phyloP scores from a whole-genome alignment of 371 early-diverging fungal species.

The Mortierella sp. region DNA sequence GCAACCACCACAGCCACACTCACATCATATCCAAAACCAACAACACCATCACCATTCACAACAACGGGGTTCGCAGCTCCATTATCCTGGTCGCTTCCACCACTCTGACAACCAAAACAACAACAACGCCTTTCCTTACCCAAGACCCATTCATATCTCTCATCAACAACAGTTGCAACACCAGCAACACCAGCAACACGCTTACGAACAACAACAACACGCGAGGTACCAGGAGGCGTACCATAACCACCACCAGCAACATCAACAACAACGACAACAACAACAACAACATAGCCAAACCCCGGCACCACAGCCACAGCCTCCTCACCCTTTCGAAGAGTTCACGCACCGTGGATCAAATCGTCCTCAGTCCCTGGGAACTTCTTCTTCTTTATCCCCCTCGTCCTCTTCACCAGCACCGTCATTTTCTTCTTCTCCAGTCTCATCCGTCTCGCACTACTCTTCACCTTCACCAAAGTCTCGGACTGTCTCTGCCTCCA shows the following conservation, averaged over 20 bases:
- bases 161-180: not conserved
- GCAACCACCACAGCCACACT: not conserved
- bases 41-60: constrained; percentile 14
- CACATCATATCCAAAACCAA: not conserved
- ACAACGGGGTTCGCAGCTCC: constrained; percentile 8
- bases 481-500: not conserved
- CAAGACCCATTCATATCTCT: not conserved
- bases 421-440: constrained; percentile 25
- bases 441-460: constrained; percentile 21
- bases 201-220: not conserved
- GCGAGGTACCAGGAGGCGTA: not conserved
- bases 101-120: not conserved
- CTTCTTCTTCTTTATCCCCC: not conserved
- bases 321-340: not conserved
- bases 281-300: not conserved
- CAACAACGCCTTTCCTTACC: constrained; percentile 6
- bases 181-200: not conserved
- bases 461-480: constrained; percentile 32
- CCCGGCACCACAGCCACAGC: not conserved
- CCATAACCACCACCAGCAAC: not conserved
- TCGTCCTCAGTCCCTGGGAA: not conserved
- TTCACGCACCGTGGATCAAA: not conserved
- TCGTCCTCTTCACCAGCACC: constrained; percentile 22
- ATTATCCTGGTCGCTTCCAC: not conserved
- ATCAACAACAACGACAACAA: constrained; percentile 8